These are phyloP conservation scores for Hericium coralloides DNA, from an alignment of 768 basidiomycete genomes.

Conservation along the genomic window DNA sequence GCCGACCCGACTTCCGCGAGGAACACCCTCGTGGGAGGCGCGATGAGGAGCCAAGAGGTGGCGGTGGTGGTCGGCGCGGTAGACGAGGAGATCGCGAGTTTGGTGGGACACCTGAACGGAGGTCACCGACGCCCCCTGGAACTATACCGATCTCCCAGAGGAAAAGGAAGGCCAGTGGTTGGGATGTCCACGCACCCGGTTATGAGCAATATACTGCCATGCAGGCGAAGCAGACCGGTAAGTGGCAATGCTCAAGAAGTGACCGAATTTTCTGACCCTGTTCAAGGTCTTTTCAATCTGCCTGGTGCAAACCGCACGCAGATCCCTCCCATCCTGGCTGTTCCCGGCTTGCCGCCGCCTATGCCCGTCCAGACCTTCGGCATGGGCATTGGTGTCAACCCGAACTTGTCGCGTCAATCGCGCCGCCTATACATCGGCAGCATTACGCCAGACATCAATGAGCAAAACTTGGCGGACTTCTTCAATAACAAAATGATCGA, in stretches of 20 bases:
- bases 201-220: constrained; percentile 92
- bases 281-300: constrained; percentile 84
- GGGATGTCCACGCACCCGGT: constrained; percentile 94
- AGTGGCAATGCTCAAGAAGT: constrained; percentile 6
- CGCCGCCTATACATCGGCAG: constrained; percentile 95
- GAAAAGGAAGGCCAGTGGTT: constrained; percentile 83
- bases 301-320: constrained; percentile 91
- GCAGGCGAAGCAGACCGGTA: constrained; percentile 98
- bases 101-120: constrained; percentile 63
- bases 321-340: constrained; percentile 72
- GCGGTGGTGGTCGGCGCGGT: constrained; percentile 38
- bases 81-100: constrained; percentile 39
- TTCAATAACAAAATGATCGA: constrained; percentile 96
- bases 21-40: constrained; percentile 25
- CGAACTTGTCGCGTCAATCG: constrained; percentile 87
- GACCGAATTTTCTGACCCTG: background rate
- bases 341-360: constrained; percentile 75
- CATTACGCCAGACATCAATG: constrained; percentile 91
- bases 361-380: constrained; percentile 80
- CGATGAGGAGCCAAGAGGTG: constrained; percentile 25
- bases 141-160: constrained; percentile 75
- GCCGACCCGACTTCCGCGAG: constrained; percentile 24
- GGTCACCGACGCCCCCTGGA: constrained; percentile 88
- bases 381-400: constrained; percentile 80
- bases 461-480: constrained; percentile 85